Base-by-base conservation (phyloP, 208 protist genomes). In the Leishmania turanica region DNA sequence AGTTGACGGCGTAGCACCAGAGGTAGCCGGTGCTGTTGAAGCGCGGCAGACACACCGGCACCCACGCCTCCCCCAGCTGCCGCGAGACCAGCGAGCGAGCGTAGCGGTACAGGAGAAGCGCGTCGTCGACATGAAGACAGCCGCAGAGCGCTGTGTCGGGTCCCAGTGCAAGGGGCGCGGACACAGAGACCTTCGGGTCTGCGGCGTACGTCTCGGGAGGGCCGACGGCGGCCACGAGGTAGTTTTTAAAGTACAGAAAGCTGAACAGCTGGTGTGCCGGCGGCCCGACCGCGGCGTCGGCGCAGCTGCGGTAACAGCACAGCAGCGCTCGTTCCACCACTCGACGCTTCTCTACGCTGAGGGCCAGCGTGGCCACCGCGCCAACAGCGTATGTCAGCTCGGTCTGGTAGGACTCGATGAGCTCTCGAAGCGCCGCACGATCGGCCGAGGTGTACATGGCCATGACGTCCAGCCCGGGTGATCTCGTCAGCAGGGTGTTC, bases 11-110 rank as follows among this genome's bases (percentile, higher is more conserved):
- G 82, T 97, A 93, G 75, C 88, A 93, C 92, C 94, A 97, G 21
- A 97, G 77, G 75, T 95, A 97, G 68, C 92, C 92, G 45, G 82
- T 88, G 68, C 79, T 75, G 84, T 96, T 95, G 79, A 93, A 96
- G 58, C 84, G 79, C 4, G 92, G 92, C 19, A 97, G 84, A 77
- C 92, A 95, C 72, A 97, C 42, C 34, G 94, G 94, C 37, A 88
- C 91, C 92, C 94, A 97, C 24, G 86, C 87, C 77, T 96, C 91
- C 11, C 90, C 90, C 3, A 81, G 72, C 62, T 94, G 93, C 70
- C 86, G 87, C 51, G 75, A 72, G 58, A 88, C 76, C n/a, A 92
- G 84, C 34, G 83, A 89, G 40, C 80, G 77, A 0, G 85, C 84
- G 82, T 94, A 95, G 74, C 93, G 86, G 42, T 93, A 75, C 9